Evolutionary conservation across 1,139 yeast genomes (phyloP), one percentile per base, ranked within the genome.

Genomic region (Debaryomyces nepalensis): DNA sequence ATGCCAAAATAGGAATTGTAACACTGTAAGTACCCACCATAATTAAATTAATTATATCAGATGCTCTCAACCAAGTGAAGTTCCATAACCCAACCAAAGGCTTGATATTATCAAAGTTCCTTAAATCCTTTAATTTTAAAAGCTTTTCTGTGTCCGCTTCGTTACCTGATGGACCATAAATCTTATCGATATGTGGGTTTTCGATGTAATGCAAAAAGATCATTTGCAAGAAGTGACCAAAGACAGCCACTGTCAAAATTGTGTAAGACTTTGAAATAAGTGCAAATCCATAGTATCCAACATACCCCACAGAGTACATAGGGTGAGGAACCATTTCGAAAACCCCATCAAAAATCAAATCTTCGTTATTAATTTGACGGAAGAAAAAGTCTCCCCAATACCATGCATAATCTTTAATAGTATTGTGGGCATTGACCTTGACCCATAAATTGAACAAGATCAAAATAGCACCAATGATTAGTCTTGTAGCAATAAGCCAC

Each of bases 361-460:
- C 85, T 57, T 84, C 81, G 52, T 87, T 82, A 53, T 75, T 77
- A 52, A 81, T 88, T 59, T 87, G 86, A 47, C 91, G 75, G 65
- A 86, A 87, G 73, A 88, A 88, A 67, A 88, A 88, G 62, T 88
- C 96, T 23, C 96, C 96, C 96, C 96, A 88, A 64, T 88, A 88
- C 96, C 96, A 88, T 9, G 96, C 96, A 59, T 83, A 89, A 62
- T 88, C 96, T 59, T 88, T 87, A 43, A 88, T 91, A 18, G 89
- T 91, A 52, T 90, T 78, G 61, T 88, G 96, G 27, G 96, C 96
- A 63, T 88, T 93, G 11, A 87, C 70, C 60, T 88, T 88, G 39
- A 88, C 96, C 95, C 95, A 87, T 33, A 85, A 71, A 58, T 87
- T 87, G 69, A 88, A 87, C 36, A 84, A 52, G 45, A 87, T 78